Conservation (phyloP, 108 stramenopile species). For the Pelagomonas calceolata region DNA sequence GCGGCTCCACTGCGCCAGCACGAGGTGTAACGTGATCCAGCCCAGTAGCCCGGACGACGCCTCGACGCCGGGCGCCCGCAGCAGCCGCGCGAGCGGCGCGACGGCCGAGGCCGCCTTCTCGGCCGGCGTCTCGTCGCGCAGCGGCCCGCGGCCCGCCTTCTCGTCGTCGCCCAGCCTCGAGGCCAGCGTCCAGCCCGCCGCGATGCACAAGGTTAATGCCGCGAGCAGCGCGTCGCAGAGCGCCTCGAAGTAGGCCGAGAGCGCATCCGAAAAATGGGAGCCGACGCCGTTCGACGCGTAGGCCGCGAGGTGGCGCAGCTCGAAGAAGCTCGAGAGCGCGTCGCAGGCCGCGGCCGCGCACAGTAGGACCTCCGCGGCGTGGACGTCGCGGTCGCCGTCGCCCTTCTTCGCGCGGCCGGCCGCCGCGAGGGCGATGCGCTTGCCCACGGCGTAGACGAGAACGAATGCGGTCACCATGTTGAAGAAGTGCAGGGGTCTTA, state of each 20-base stretch:
- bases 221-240: conserved; percentile 63
- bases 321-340: conserved; percentile 43
- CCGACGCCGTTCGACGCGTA: conserved; percentile 59
- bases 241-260: conserved; percentile 63
- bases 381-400: conserved; percentile 21
- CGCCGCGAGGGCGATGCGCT: too few relatives aligned
- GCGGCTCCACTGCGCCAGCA: conserved; percentile 65
- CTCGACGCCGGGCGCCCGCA: too few relatives aligned
- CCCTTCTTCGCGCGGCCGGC: too few relatives aligned
- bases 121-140: too few relatives aligned
- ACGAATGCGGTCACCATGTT: too few relatives aligned
- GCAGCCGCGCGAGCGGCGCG: too few relatives aligned
- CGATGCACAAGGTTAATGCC: conserved; percentile 51
- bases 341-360: conserved; percentile 50
- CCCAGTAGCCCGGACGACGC: conserved; percentile 31
- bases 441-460: conserved; percentile 33
- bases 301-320: conserved; percentile 50
- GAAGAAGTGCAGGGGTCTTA: conserved; percentile 41
- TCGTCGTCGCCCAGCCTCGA: conserved; percentile 39
- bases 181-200: conserved; percentile 69
- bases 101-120: too few relatives aligned
- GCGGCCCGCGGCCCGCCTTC: too few relatives aligned
- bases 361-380: conserved; percentile 56
- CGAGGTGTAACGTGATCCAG: conserved; percentile 42
- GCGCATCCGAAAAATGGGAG: conserved; percentile 51